A percentile compares a stretch with the other conserved stretches of the same genome.
These are phyloP conservation scores for Quillaja saponaria DNA, from an alignment of 306 rosid species.

Conservation along the genomic window DNA sequence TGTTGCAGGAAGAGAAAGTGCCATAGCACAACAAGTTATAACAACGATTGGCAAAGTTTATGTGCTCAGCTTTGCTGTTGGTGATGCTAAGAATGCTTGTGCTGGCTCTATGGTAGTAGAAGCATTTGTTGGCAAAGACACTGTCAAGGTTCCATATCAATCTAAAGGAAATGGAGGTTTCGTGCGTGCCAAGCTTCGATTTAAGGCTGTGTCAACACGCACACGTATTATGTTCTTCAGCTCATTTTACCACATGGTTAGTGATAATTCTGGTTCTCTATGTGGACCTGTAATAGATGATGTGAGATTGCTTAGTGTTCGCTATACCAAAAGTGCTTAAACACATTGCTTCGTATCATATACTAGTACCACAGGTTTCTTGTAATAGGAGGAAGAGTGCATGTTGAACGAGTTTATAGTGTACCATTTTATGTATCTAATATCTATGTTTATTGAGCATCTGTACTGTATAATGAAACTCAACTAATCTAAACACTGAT, in stretches of 20 bases:
- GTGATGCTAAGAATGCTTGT: constrained; percentile 68
- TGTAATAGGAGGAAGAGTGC: too few relatives aligned
- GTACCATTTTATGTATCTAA: too few relatives aligned
- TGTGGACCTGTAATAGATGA: constrained; percentile 85
- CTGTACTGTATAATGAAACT: too few relatives aligned
- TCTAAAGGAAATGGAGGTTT: constrained; percentile 73
- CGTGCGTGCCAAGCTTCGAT: constrained; percentile 43
- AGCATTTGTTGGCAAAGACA: constrained; percentile 61
- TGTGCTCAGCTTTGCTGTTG: constrained; percentile 66
- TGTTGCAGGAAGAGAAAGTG: constrained; percentile 80
- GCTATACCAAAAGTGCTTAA: constrained; percentile 37
- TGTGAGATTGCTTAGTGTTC: constrained; percentile 61
- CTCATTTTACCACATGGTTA: constrained; percentile 60
- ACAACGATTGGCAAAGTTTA: constrained; percentile 49
- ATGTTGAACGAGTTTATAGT: too few relatives aligned
- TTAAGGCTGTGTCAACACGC: constrained; percentile 49
- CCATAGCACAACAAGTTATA: constrained; percentile 57
- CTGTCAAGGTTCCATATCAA: constrained; percentile 46
- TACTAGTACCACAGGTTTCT: too few relatives aligned
- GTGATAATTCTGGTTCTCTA: constrained; percentile 65
- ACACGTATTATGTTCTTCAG: constrained; percentile 65
- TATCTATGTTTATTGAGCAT: too few relatives aligned
- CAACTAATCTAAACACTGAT: too few relatives aligned
- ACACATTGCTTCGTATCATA: background rate
- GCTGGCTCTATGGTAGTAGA: constrained; percentile 60